Conservation (phyloP, 441 rosid genomes). For the Corymbia citriodora region DNA sequence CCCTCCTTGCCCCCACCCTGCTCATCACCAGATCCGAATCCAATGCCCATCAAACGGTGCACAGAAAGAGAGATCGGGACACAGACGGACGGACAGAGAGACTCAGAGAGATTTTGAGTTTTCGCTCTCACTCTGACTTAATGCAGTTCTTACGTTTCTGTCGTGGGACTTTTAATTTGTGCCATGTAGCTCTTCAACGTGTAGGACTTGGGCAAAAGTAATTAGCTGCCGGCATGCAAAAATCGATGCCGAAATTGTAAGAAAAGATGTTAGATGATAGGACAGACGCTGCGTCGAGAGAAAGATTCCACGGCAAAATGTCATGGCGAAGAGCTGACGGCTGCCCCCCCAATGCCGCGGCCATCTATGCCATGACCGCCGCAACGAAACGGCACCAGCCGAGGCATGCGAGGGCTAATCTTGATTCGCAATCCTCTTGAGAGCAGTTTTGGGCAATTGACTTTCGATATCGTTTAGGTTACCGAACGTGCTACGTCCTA, state of each 20-base stretch:
- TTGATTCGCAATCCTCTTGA: background rate
- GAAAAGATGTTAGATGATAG: background rate
- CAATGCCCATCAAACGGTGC: background rate
- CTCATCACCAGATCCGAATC: background rate
- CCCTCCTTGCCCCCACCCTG: background rate
- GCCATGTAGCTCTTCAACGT: background rate
- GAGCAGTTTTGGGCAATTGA: background rate
- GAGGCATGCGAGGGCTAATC: background rate
- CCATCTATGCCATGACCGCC: background rate
- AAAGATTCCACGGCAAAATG: background rate
- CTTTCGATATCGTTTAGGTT: background rate
- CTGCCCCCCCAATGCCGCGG: background rate
- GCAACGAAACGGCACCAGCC: fast-evolving
- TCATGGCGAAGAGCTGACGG: background rate
- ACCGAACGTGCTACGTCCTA: background rate
- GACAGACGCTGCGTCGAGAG: background rate
- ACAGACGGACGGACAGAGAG: background rate
- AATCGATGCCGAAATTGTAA: background rate
- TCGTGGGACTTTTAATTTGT: background rate
- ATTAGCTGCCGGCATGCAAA: background rate
- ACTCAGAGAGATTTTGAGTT: background rate
- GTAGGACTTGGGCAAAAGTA: background rate
- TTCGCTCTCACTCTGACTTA: background rate
- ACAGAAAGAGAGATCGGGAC: background rate
- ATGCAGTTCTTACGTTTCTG: background rate